Base-by-base conservation (phyloP, 116 monocot species). In the Phalaenopsis hybrid region DNA sequence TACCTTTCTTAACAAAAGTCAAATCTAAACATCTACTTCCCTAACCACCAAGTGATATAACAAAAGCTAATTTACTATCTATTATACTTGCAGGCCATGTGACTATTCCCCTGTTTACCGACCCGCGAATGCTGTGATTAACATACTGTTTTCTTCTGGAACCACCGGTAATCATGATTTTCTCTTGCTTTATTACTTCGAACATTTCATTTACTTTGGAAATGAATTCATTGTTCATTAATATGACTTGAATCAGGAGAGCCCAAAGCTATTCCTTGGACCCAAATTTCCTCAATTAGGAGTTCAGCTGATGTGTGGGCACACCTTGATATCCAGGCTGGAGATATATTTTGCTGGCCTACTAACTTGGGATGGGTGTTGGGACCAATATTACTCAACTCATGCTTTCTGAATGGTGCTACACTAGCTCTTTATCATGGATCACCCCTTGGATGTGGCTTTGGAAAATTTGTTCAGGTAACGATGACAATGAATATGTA, bases 191-290 rank as follows among this genome's bases (percentile, higher is more conserved):
- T 61, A 33, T 81, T 0, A 57, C 75, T 79, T 61, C 25, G 50
- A 81, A 4, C 25, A 63, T 44, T 75, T 57, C 63, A 57, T 7
- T 17, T 75, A 58, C 33, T 51, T 20, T 46, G 57, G 21, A 44
- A 28, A 12, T 21, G 23, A 28, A 52, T 67, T 50, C 15, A 73
- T 51, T 79, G 2, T 68, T 25, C 37, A 59, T 44, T 79, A 21
- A 44, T 61, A 75, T 59, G 37, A 18, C 8, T 74, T 52, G 44
- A 17, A 55, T 43, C 81, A 97, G 96, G 96, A 74, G 91, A 94
- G 15, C 94, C 96, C 69, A 97, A 97, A 89, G 96, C 96, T 79
- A 90, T 97, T 78, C 96, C 96, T 59, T 97, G 96, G 96, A 90
- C 94, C 23, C 96, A 97, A 74, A 78, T 92, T 84, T 94, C 92